These are phyloP conservation scores for Debaryomycetaceae sp. DNA, from an alignment of 1,139 yeast species.

Conservation along the genomic window DNA sequence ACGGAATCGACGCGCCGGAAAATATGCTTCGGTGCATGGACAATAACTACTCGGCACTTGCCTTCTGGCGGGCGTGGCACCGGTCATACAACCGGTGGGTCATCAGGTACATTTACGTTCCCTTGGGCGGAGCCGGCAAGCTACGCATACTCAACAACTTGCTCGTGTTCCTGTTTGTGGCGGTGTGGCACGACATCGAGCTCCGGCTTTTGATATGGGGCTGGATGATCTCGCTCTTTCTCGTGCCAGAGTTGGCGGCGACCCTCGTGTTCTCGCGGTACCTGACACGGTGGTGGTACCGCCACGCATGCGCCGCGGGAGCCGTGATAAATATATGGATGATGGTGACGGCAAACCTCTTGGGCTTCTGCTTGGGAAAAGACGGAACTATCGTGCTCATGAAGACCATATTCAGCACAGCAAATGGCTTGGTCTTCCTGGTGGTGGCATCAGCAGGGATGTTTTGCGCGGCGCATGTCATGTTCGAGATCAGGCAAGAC, in stretches of 20 bases:
- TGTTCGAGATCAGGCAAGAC: constrained; percentile 85
- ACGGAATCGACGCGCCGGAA: constrained; percentile 93
- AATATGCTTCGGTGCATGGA: constrained; percentile 96
- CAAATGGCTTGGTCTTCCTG: constrained; percentile 57
- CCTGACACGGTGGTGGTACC: constrained; percentile 52
- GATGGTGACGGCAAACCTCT: constrained; percentile 95
- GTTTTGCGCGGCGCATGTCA: constrained; percentile 80
- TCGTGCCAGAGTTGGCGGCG: constrained; percentile 80
- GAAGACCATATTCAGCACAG: constrained; percentile 60
- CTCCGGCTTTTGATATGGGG: constrained; percentile 86
- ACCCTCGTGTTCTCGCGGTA: constrained; percentile 34
- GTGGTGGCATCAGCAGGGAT: constrained; percentile 53
- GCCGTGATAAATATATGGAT: constrained; percentile 88
- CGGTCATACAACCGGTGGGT: constrained; percentile 89
- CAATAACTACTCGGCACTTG: constrained; percentile 82
- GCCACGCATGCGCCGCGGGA: constrained; percentile 77
- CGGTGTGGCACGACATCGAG: constrained; percentile 97
- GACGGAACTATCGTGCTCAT: constrained; percentile 70
- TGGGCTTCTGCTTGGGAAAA: constrained; percentile 87
- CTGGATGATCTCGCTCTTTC: constrained; percentile 79
- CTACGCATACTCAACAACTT: constrained; percentile 64
- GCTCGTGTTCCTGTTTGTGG: constrained; percentile 92
- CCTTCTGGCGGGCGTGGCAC: constrained; percentile 99
- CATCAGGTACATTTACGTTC: constrained; percentile 70
- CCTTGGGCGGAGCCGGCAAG: constrained; percentile 71